These are phyloP conservation scores for Cryomyces minteri DNA, from an alignment of 495 filamentous ascomycete species.

Conservation along the genomic window DNA sequence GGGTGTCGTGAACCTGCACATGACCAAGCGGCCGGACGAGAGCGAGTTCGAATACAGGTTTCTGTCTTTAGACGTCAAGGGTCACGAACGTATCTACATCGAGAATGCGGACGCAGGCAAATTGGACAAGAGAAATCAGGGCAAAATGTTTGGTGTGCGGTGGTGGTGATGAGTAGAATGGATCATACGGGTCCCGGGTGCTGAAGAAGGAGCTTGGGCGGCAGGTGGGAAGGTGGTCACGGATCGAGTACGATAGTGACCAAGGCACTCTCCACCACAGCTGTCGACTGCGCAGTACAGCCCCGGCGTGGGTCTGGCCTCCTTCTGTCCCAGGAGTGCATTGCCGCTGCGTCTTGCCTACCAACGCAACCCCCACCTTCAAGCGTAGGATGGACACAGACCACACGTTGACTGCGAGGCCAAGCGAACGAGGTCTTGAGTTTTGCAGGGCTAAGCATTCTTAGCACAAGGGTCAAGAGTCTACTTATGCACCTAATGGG, in stretches of 20 bases:
- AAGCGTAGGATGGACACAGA: too few relatives aligned
- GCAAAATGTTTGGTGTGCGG: slow-evolving; percentile 44
- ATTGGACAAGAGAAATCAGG: slow-evolving; percentile 23
- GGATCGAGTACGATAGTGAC: not conserved
- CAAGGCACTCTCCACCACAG: too few relatives aligned
- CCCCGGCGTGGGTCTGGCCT: too few relatives aligned
- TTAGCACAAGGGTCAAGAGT: too few relatives aligned
- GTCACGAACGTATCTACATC: slow-evolving; percentile 39
- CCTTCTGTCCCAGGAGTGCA: too few relatives aligned
- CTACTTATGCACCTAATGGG: too few relatives aligned
- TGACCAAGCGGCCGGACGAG: slow-evolving; percentile 45
- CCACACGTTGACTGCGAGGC: too few relatives aligned
- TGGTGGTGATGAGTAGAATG: slow-evolving; percentile 29
- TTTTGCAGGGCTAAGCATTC: too few relatives aligned
- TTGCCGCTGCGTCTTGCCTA: too few relatives aligned
- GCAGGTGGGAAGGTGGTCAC: not conserved
- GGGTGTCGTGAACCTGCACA: slow-evolving; percentile 60
- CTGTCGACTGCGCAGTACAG: too few relatives aligned
- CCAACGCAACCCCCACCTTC: too few relatives aligned
- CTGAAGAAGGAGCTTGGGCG: not conserved
- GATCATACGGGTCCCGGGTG: not conserved
- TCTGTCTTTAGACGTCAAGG: slow-evolving; percentile 57
- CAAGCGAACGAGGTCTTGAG: too few relatives aligned
- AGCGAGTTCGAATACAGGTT: slow-evolving; percentile 63
- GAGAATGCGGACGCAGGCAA: slow-evolving; percentile 33